Evolutionary conservation across 2,329 filamentous ascomycete species (phyloP).

Genomic region (Chaetomium olivaceum): DNA sequence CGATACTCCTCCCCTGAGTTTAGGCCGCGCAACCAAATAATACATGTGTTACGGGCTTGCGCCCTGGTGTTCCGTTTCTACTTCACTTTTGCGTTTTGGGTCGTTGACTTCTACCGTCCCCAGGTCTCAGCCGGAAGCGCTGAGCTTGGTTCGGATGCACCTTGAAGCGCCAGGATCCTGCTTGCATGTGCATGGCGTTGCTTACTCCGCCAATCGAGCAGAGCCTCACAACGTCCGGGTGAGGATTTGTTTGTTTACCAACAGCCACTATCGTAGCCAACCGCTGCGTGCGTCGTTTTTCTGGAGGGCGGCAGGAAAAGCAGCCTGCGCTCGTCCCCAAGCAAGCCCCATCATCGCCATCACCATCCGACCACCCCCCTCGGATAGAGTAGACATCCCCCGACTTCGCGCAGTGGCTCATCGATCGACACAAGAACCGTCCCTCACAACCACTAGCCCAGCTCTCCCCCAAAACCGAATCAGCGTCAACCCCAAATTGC

Average conservation of each 20-base stretch:
- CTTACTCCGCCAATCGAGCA: slow-evolving; percentile 8
- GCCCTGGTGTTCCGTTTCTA: neutral
- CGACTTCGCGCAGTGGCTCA: neutral
- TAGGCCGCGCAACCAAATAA: slow-evolving; percentile 9
- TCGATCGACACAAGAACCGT: neutral
- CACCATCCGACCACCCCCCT: neutral
- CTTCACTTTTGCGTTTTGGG: neutral
- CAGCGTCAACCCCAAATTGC: neutral
- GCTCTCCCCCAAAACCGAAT: neutral
- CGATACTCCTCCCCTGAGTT: neutral
- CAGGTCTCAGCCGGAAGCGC: neutral
- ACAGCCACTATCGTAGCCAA: neutral
- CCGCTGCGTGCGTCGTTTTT: neutral
- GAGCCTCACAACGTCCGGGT: slow-evolving; percentile 4
- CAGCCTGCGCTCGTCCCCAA: neutral
- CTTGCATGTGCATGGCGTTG: slow-evolving; percentile 3
- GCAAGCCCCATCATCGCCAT: neutral
- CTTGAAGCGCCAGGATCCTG: slow-evolving; percentile 6
- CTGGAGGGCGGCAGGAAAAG: neutral
- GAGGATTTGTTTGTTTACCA: neutral
- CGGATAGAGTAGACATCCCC: neutral
- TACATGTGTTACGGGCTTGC: neutral
- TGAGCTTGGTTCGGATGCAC: neutral
- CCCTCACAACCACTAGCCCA: neutral
- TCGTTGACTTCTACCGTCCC: neutral